phyloP scores from a whole-genome alignment of 164 flowering plant genomes.

The Buxus sempervirens region DNA sequence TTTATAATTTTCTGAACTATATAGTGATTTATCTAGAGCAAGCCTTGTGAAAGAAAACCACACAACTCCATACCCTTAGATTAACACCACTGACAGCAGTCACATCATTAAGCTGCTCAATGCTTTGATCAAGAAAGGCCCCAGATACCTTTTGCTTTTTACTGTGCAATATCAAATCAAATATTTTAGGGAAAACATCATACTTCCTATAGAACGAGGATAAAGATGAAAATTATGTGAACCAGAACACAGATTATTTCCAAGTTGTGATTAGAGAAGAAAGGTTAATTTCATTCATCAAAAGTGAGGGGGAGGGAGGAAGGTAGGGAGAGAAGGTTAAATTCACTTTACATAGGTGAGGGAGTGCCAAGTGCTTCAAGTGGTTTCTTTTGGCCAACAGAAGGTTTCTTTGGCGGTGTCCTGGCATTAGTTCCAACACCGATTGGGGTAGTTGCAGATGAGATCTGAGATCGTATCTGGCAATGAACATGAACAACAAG shows the following conservation, averaged over 20 bases:
- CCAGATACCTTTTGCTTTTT: constrained; percentile 94
- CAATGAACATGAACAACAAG: background rate
- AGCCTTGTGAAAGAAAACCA: background rate
- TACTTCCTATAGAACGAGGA: background rate
- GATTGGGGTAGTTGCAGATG: constrained; percentile 41
- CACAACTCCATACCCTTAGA: constrained; percentile 56
- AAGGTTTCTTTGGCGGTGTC: constrained; percentile 62
- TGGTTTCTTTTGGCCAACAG: constrained; percentile 84
- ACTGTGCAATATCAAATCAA: constrained; percentile 31
- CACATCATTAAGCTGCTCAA: constrained; percentile 98
- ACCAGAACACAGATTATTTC: background rate
- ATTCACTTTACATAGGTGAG: constrained; percentile 60
- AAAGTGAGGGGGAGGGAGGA: too few relatives aligned
- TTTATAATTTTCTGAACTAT: background rate
- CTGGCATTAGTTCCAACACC: constrained; percentile 41
- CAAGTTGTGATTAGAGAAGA: background rate
- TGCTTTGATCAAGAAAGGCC: constrained; percentile 73
- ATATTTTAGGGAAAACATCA: background rate
- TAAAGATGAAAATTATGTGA: background rate
- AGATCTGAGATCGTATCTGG: constrained; percentile 44
- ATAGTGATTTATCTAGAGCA: background rate
- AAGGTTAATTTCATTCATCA: too few relatives aligned
- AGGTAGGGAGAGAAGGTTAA: too few relatives aligned
- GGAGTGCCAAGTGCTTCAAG: constrained; percentile 63
- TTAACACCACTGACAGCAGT: constrained; percentile 97